A percentile compares a stretch with the other conserved stretches of the same genome.
These are phyloP conservation scores for Coprinopsis sp. DNA, from an alignment of 768 basidiomycete genomes.

Conservation along the genomic window DNA sequence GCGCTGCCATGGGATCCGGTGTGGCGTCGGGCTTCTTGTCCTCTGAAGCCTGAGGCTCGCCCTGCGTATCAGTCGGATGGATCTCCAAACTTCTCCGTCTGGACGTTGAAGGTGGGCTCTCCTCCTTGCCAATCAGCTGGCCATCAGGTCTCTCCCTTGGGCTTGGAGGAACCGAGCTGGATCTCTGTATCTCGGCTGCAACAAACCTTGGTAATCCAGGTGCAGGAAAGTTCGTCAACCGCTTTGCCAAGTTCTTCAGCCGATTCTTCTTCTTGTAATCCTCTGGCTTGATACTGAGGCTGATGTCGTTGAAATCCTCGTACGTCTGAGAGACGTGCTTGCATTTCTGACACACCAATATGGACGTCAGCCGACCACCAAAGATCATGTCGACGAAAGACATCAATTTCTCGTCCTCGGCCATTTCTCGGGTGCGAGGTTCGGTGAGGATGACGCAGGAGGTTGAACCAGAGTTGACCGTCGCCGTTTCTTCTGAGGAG, in stretches of 20 bases:
- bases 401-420: slow-evolving; percentile 46
- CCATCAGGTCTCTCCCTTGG: slow-evolving; percentile 13
- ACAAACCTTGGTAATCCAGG: neutral
- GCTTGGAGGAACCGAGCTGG: slow-evolving; percentile 13
- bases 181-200: slow-evolving; percentile 13
- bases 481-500: slow-evolving; percentile 35
- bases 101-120: slow-evolving; percentile 6
- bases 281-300: slow-evolving; percentile 81
- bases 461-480: slow-evolving; percentile 30
- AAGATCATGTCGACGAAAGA: slow-evolving; percentile 90
- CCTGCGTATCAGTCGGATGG: neutral
- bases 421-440: slow-evolving; percentile 14
- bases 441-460: slow-evolving; percentile 8
- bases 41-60: neutral
- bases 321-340: slow-evolving; percentile 89
- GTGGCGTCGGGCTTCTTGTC: neutral
- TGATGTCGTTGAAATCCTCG: slow-evolving; percentile 94
- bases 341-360: slow-evolving; percentile 92
- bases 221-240: slow-evolving; percentile 40
- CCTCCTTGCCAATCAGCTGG: slow-evolving; percentile 7
- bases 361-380: slow-evolving; percentile 81
- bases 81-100: slow-evolving; percentile 14
- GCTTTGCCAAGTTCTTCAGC: slow-evolving; percentile 69
- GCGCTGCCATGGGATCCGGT: neutral
- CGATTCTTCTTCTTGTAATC: slow-evolving; percentile 75